Conservation (phyloP, 1,139 yeast species). For the Taphrina pruni region DNA sequence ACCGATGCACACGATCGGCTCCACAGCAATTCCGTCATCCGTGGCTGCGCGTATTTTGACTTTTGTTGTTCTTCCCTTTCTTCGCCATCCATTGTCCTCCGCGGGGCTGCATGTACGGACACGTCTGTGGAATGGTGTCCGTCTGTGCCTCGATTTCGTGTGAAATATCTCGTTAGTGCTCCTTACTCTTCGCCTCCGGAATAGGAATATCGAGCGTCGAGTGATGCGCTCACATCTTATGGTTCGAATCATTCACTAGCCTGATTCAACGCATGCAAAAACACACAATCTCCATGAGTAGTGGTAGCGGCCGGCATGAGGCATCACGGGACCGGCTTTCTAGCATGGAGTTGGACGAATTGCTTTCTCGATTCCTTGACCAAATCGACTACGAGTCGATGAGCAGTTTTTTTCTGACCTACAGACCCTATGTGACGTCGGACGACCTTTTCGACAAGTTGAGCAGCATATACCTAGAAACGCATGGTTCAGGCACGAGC, state of each 20-base stretch:
- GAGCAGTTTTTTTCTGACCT: constrained; percentile 85
- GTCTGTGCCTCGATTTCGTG: neutral
- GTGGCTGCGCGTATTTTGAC: neutral
- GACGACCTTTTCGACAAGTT: constrained; percentile 62
- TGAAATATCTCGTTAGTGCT: neutral
- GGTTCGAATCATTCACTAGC: neutral
- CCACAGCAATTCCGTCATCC: neutral
- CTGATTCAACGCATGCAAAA: neutral
- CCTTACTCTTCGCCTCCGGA: too few species aligned
- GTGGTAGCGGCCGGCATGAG: neutral
- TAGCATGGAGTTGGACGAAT: constrained; percentile 61
- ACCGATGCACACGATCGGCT: constrained; percentile 12
- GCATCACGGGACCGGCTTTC: neutral
- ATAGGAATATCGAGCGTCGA: too few species aligned
- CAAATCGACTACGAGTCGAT: constrained; percentile 68
- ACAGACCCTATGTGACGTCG: constrained; percentile 69
- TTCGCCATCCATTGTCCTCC: too few species aligned
- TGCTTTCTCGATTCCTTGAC: constrained; percentile 62
- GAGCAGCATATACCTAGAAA: constrained; percentile 55
- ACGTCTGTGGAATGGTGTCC: neutral
- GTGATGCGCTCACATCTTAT: too few species aligned
- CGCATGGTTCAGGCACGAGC: neutral
- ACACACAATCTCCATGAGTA: neutral
- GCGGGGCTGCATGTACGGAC: neutral
- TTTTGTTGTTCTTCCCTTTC: neutral